Conservation (phyloP, 2,329 filamentous ascomycete genomes). For the Cordyceps fumosorosea region DNA sequence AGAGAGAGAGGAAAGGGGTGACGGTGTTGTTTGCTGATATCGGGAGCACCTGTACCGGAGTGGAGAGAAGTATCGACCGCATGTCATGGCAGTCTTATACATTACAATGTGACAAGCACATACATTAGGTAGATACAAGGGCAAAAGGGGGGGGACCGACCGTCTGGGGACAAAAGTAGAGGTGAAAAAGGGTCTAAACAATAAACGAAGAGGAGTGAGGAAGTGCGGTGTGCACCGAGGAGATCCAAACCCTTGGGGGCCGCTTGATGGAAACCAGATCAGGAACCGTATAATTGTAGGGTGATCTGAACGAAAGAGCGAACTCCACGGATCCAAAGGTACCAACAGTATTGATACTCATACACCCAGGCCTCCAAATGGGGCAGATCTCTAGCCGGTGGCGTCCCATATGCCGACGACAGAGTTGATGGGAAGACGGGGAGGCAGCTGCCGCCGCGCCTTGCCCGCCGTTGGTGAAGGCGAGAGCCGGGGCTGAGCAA, state of each 20-base stretch:
- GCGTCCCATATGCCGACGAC: not conserved
- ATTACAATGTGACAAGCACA: not conserved
- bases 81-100: not conserved
- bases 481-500: no score
- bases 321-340: not conserved
- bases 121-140: no score
- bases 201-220: not conserved
- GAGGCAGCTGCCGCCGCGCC: not conserved
- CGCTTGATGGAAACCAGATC: not conserved
- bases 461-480: no score
- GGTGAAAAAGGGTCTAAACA: constrained; percentile 5
- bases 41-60: not conserved
- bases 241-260: not conserved
- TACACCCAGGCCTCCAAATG: not conserved
- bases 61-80: not conserved
- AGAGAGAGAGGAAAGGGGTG: not conserved
- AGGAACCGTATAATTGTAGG: not conserved
- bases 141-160: no score
- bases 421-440: not conserved
- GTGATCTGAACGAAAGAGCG: not conserved
- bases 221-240: not conserved
- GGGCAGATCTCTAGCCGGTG: not conserved
- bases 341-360: not conserved
- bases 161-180: constrained; percentile 1
- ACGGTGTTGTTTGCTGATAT: not conserved